Evolutionary conservation across 345 rosid species (phyloP), one percentile per base, ranked within the genome.

Genomic region (Acer saccharum): DNA sequence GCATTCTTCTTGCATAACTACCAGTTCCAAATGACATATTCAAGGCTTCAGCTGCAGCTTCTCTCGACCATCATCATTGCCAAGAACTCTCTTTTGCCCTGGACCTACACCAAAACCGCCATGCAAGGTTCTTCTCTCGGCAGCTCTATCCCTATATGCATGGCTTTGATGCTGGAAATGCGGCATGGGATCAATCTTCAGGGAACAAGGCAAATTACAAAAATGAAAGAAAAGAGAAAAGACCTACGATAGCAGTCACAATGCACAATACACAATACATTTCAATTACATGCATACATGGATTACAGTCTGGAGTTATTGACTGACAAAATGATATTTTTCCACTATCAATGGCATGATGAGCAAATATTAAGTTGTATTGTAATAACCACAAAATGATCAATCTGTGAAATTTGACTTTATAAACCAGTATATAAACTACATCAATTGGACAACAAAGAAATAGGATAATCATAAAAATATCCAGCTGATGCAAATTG

Each of bases 141-240:
- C 94, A 27, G 97, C 98, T 89, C 98, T 90, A 80, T 95, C 98
- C 81, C 97, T 88, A 69, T 93, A 95, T 67, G 77, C 77, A 68
- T 72, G 83, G 74, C 81, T 79, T 82, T 48, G 76, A 65, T 76
- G 79, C 94, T 89, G 84, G 68, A 68, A 86, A 80, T 58, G 43
- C 66, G 54, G 9, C 72, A 83, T 32, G 66, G 60, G 74, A 72
- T 20, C 65, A 8, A 29, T 72, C 29, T 67, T 7, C 3, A 75
- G 16, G 70, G 43, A 72, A 16, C 32, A 39, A 43, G 46, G 25
- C 13, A 65, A 32, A 41, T 12, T 29, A 23, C 2, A 8, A 65
- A 44, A 23, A 43, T 48, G 35, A 65, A 62, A 52, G 23, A 2
- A 12, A 65, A 50, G 9, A 46, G 54, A 72, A 65, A 58, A 43